These are phyloP conservation scores for Alloascoidea hylecoeti DNA, from an alignment of 805 yeast genomes.

Conservation along the genomic window DNA sequence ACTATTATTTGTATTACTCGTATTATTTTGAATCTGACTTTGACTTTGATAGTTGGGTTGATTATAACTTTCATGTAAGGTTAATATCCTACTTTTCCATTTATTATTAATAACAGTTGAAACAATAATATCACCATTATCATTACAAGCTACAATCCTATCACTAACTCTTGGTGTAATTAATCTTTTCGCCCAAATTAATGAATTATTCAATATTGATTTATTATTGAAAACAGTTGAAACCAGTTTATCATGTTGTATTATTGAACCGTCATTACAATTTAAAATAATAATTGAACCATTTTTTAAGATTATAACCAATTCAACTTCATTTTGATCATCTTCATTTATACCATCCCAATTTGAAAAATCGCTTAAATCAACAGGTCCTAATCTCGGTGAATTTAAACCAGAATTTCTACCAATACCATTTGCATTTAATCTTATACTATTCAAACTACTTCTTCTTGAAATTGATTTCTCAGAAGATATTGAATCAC, in stretches of 20 bases:
- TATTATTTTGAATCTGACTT: background rate
- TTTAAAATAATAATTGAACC: constrained; percentile 36
- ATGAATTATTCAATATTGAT: constrained; percentile 9
- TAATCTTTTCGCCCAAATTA: constrained; percentile 41
- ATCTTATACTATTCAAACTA: background rate
- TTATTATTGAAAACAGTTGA: constrained; percentile 4
- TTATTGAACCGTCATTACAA: constrained; percentile 31
- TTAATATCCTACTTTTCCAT: constrained; percentile 45
- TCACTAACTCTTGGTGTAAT: constrained; percentile 66
- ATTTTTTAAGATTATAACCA: constrained; percentile 33
- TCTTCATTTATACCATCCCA: constrained; percentile 6
- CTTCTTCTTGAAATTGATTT: constrained; percentile 1
- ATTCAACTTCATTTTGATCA: constrained; percentile 24
- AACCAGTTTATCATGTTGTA: constrained; percentile 17
- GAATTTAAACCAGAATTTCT: constrained; percentile 4
- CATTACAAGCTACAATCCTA: constrained; percentile 41
- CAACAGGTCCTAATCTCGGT: constrained; percentile 6
- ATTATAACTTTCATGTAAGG: constrained; percentile 21
- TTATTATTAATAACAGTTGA: constrained; percentile 46
- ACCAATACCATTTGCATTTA: constrained; percentile 1
- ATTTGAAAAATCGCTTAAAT: background rate
- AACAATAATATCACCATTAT: constrained; percentile 37
- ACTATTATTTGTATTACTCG: background rate
- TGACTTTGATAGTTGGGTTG: background rate
- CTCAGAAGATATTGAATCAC: no score